Evolutionary conservation across 2,329 filamentous ascomycete species (phyloP).

Genomic region (Cryphonectria parasitica): DNA sequence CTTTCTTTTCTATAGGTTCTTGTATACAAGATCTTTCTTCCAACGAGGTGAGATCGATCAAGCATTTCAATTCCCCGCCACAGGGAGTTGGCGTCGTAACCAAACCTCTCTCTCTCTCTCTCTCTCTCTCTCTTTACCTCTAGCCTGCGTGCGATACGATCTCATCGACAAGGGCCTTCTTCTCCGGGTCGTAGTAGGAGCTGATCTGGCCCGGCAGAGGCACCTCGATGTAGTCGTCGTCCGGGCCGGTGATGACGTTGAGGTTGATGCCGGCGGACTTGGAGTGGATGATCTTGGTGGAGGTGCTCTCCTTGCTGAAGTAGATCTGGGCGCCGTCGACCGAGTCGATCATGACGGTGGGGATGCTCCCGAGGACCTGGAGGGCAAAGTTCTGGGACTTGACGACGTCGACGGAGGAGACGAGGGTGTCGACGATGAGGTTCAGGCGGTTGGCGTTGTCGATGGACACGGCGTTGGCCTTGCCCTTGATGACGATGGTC

Average conservation of each 20-base stretch:
- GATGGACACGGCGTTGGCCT: slow-evolving; percentile 94
- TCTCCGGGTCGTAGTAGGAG: slow-evolving; percentile 68
- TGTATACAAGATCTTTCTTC: background rate
- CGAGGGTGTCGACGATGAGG: slow-evolving; percentile 84
- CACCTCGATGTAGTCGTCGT: slow-evolving; percentile 85
- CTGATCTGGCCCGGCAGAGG: slow-evolving; percentile 90
- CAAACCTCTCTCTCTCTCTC: background rate
- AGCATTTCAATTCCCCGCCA: background rate
- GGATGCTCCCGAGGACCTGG: slow-evolving; percentile 85
- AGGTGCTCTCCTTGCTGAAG: slow-evolving; percentile 76
- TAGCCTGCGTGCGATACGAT: slow-evolving; percentile 94
- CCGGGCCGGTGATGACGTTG: slow-evolving; percentile 71
- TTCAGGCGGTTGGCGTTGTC: slow-evolving; percentile 87
- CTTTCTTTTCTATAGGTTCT: background rate
- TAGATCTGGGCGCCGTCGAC: slow-evolving; percentile 89
- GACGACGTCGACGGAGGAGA: slow-evolving; percentile 92
- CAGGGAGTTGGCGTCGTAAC: background rate
- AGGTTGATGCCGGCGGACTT: slow-evolving; percentile 89
- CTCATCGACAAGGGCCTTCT: slow-evolving; percentile 82
- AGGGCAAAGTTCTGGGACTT: slow-evolving; percentile 93
- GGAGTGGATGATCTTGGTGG: slow-evolving; percentile 84
- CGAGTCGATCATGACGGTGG: slow-evolving; percentile 89
- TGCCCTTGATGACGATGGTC: slow-evolving; percentile 86
- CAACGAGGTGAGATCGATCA: background rate
- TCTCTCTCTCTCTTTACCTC: slow-evolving; percentile 1